Percentiles rank a stretch among this genome's conserved stretches.
phyloP scores from a whole-genome alignment of 148 eudicot genomes.

The Spergularia marina region DNA sequence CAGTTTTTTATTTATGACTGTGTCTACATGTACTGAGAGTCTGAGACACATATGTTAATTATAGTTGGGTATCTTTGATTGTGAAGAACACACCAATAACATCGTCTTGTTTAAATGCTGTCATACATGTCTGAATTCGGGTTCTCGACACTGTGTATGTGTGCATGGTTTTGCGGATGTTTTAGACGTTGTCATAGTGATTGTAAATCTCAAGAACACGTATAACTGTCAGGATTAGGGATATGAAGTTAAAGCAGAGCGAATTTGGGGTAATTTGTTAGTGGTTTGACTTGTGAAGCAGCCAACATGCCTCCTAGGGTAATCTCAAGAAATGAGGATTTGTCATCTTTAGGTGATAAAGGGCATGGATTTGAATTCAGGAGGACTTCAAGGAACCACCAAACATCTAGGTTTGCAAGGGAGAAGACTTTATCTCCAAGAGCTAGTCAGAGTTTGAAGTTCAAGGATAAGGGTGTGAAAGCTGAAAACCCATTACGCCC shows the following conservation, averaged over 20 bases:
- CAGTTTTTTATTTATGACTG: not conserved
- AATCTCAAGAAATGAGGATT: slow-evolving; percentile 23
- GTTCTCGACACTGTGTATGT: not conserved
- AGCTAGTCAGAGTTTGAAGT: slow-evolving; percentile 32
- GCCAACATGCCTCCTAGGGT: slow-evolving; percentile 30
- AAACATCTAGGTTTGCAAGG: slow-evolving; percentile 36
- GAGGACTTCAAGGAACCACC: slow-evolving; percentile 36
- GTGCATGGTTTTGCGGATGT: not conserved
- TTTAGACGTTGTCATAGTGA: not conserved
- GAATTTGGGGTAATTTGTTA: slow-evolving; percentile 7
- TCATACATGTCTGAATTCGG: too few relatives aligned
- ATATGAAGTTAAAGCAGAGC: slow-evolving; percentile 22
- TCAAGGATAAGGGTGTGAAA: slow-evolving; percentile 36
- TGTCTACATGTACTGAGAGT: too few relatives aligned
- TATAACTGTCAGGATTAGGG: slow-evolving; percentile 21
- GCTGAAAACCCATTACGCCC: slow-evolving; percentile 33
- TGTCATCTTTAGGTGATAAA: slow-evolving; percentile 27
- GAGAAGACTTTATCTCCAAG: slow-evolving; percentile 37
- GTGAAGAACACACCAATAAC: too few relatives aligned
- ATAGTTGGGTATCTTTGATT: too few relatives aligned
- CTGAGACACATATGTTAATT: too few relatives aligned
- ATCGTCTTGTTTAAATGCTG: too few relatives aligned
- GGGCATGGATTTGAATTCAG: slow-evolving; percentile 30
- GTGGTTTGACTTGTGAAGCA: slow-evolving; percentile 13
- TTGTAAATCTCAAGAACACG: not conserved